Evolutionary conservation across 164 flowering plant genomes (phyloP), one percentile per base, ranked within the genome.

Genomic region (Annona squamosa): DNA sequence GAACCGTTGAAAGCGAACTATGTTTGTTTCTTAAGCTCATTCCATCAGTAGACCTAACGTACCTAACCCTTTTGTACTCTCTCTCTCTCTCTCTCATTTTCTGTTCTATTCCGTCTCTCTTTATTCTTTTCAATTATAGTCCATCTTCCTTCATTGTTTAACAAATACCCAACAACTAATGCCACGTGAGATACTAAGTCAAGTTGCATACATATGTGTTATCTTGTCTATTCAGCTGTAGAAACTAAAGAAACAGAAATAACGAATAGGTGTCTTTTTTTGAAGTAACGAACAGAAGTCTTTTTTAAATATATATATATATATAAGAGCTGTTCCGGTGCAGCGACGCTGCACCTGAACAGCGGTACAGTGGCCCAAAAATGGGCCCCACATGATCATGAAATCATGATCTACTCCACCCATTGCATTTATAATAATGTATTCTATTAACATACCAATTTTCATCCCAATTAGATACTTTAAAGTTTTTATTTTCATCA

Each of bases 11-110:
- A 74, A 74, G 61, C 52, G 70, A 67, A 61, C 65, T n/a, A 45
- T 66, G 56, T 77, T 65, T 79, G 77, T 69, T 77, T 73, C 80
- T 77, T 68, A 68, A 63, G 69, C 71, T 59, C 72, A 67, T 47
- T 67, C 72, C 75, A 71, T 71, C 75, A 44, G 70, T 72, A 78
- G 47, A 59, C 52, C 65, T 71, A 71, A 65, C 73, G 65, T 71
- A 71, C 73, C 73, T 71, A 71, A 71, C 65, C 9, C 41, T 42
- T 41, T 3, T 63, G 13, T 63, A 19, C 44, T 63, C 65, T 26
- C 41, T 18, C 42, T 63, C 44, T 37, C 67, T 65, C 67, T 41
- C 67, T 65, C 67, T 2, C 44, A 26, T 44, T 64, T 44, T 64
- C 67, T 37, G 44, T 1, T 18, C 43, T 41, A 13, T 65, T 63